Base-by-base conservation (phyloP, 129 eudicot species). In the Centaurea solstitialis region DNA sequence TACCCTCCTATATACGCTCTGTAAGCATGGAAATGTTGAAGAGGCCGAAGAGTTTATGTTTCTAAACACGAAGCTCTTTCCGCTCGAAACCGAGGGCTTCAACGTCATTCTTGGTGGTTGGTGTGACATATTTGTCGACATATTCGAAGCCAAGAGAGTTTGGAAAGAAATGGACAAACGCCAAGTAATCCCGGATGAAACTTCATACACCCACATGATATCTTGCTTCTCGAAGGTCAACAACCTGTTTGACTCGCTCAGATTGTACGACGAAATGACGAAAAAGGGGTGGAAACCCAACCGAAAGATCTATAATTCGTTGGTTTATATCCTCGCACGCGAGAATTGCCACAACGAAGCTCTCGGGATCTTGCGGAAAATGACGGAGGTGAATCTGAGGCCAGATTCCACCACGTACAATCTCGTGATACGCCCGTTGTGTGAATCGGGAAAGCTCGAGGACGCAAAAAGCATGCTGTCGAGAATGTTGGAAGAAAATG, bases 11-110 rank as follows among this genome's bases (percentile, higher is more conserved):
- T 76, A 84, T 72, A 84, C 87, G 24, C 93, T 96, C 4, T 93
- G 95, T 75, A 82, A 79, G 69, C 88, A 93, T 74, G 97, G 98
- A 40, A 81, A 91, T 72, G 82, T 93, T 72, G 99, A 93, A 87
- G 98, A 96, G 86, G 99, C 99, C 22, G 96, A 96, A 82, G 97
- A 93, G 76, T 93, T 93, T 76, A 93, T 96, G 99, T 76, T 77
- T 50, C 43, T 45, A 50, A 93, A 91, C 24, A 87, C 89, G 57
- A 96, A 93, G 87, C 87, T 93, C 78, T 96, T 89, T 62, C 97
- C 98, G 3, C 85, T 93, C 72, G 99, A 96, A 77, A 87, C 88
- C 1, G 91, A 91, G 80, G 87, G 97, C 79, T 96, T 92, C 78
- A 95, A 95, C 88, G 84, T 95, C 73, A 89, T 95, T 76, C 94